Percentiles rank a stretch among this genome's conserved stretches.
Evolutionary conservation across 441 rosid genomes (phyloP).

Genomic region (Isatis lusitanica): DNA sequence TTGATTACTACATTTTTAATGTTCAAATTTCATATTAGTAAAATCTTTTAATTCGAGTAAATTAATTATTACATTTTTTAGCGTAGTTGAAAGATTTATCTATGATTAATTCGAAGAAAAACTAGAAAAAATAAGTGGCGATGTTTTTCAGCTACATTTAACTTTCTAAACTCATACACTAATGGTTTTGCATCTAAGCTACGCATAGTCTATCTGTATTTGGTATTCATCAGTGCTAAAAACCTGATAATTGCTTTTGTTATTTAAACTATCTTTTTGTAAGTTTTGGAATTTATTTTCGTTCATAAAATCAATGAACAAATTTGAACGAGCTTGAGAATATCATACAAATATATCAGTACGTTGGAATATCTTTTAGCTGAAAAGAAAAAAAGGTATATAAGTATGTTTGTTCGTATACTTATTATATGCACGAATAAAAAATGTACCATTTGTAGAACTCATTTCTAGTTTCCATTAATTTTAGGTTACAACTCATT

Average conservation of each 20-base stretch:
- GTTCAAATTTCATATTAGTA: no score
- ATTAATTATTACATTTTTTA: no score
- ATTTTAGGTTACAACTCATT: neutral
- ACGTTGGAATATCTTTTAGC: no score
- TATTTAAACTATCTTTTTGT: neutral
- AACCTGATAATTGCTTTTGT: neutral
- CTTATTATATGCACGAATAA: neutral
- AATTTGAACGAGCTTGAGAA: neutral
- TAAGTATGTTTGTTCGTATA: neutral
- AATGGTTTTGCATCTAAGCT: neutral
- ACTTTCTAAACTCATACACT: neutral
- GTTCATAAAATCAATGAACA: neutral
- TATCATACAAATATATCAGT: neutral
- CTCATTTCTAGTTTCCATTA: neutral
- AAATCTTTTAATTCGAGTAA: no score
- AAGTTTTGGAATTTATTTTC: neutral
- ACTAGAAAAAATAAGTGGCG: neutral
- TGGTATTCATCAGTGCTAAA: neutral
- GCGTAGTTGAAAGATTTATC: neutral
- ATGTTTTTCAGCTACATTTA: neutral
- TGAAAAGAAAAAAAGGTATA: no score
- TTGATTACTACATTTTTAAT: no score
- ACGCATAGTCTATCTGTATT: neutral
- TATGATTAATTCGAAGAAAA: neutral
- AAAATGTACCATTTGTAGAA: neutral